Base-by-base conservation (phyloP, 768 basidiomycete species). In the Suillus weaverae region DNA sequence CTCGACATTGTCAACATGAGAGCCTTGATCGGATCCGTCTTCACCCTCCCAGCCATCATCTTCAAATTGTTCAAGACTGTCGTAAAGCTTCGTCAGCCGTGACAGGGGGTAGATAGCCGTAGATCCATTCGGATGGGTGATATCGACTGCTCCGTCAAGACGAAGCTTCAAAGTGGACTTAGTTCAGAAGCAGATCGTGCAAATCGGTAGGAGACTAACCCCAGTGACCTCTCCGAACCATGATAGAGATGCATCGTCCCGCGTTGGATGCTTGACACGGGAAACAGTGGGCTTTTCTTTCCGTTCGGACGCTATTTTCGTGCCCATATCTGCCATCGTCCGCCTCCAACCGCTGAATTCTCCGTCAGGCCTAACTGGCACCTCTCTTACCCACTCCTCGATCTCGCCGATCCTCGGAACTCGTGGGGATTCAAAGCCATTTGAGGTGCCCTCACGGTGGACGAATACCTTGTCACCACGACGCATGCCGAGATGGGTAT, bases 191-290 rank as follows among this genome's bases (percentile, higher is more conserved):
- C 18, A 30, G 33, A 56, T 65, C 66, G 39, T 41, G 26, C 36
- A 62, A 38, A 72, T 57, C 55, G 7, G 16, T 10, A 57, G 66
- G 7, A 20, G 32, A 76, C 86, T 59, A 77, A 87, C 94, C 74
- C 83, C 85, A 36, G 84, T 85, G 20, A 97, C 94, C 79, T 97
- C 93, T 30, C 95, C 95, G 62, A 92, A 87, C 95, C 95, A 98
- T 53, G 81, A 78, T 30, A 93, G 72, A 54, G 78, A 73, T 9
- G 75, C 71, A 69, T 83, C 82, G 60, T 75, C 77, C 38, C 66
- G 67, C 33, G 67, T 67, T 43, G 84, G 83, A 61, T 81, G 76
- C 61, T 79, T 74, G 18, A 89, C 82, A 46, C 70, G 73, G 26
- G 77, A 76, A 56, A 86, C 83, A 48, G 68, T 70, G 16, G 74